Evolutionary conservation across 2,329 filamentous ascomycete genomes (phyloP).

Genomic region (Aureobasidium pullulans): DNA sequence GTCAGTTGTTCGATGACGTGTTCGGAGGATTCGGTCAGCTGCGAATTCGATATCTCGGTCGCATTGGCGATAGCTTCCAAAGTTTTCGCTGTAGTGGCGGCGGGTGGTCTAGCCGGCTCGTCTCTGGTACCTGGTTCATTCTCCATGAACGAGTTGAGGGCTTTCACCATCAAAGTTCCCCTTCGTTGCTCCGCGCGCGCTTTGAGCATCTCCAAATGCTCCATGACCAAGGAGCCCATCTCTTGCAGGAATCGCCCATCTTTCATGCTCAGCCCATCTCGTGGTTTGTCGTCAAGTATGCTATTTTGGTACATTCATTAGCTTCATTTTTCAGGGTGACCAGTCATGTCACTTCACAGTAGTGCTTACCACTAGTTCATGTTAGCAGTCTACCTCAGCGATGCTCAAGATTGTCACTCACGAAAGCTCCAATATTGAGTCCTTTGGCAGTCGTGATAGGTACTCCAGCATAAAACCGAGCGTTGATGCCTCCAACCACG

Average conservation of each 20-base stretch:
- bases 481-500: slow-evolving; percentile 19
- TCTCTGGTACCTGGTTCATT: slow-evolving; percentile 18
- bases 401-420: background rate
- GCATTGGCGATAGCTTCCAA: background rate
- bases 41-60: background rate
- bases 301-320: slow-evolving; percentile 17
- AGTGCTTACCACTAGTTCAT: background rate
- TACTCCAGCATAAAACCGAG: slow-evolving; percentile 34
- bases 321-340: background rate
- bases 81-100: background rate
- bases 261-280: slow-evolving; percentile 41
- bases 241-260: slow-evolving; percentile 51
- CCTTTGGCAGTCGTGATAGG: slow-evolving; percentile 52
- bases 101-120: slow-evolving; percentile 20
- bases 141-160: slow-evolving; percentile 42
- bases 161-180: slow-evolving; percentile 47
- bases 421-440: slow-evolving; percentile 53
- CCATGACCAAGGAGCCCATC: slow-evolving; percentile 47
- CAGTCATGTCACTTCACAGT: background rate
- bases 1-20: background rate
- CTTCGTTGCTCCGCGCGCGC: slow-evolving; percentile 45
- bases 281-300: slow-evolving; percentile 51
- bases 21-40: slow-evolving; percentile 10
- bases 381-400: background rate
- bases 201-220: slow-evolving; percentile 53